A percentile compares a stretch with the other conserved stretches of the same genome.
Conservation (phyloP, 139 green algal genomes). For the Volvox reticuliferus region DNA sequence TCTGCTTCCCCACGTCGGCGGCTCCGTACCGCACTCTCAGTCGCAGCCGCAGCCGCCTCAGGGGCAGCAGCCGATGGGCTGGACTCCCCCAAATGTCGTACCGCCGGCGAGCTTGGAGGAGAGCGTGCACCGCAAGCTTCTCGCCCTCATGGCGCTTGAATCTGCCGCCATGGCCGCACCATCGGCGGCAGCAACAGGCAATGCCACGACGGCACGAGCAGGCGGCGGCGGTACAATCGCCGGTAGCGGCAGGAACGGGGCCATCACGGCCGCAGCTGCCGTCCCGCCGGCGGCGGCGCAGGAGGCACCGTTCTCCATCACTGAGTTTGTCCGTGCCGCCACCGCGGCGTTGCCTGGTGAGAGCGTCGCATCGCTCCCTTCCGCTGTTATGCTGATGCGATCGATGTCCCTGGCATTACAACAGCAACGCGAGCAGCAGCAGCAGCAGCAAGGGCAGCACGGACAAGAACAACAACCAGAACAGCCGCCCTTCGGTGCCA, state of each 20-base stretch:
- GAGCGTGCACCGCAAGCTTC: slow-evolving; percentile 55
- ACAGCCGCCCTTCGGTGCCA: neutral
- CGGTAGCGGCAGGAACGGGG: neutral
- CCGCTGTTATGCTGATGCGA: slow-evolving; percentile 3
- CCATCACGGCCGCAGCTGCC: neutral
- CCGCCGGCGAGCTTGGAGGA: neutral
- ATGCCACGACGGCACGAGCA: neutral
- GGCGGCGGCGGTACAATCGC: neutral
- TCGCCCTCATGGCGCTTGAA: slow-evolving; percentile 55
- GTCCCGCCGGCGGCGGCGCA: neutral
- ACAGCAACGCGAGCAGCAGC: neutral
- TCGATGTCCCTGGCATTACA: slow-evolving; percentile 35
- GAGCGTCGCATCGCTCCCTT: neutral
- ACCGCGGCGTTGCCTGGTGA: neutral
- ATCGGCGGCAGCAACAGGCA: neutral
- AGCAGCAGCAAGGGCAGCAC: neutral
- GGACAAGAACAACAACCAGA: neutral
- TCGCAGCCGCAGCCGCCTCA: neutral
- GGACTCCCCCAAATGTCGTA: neutral
- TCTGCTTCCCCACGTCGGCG: neutral
- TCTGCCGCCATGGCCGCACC: neutral
- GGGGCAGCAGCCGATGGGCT: neutral
- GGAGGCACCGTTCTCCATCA: slow-evolving; percentile 9
- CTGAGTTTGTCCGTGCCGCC: slow-evolving; percentile 16
- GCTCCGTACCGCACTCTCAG: neutral